A percentile compares a stretch with the other conserved stretches of the same genome.
phyloP scores from a whole-genome alignment of 345 rosid genomes.

The Syzygium aqueum region DNA sequence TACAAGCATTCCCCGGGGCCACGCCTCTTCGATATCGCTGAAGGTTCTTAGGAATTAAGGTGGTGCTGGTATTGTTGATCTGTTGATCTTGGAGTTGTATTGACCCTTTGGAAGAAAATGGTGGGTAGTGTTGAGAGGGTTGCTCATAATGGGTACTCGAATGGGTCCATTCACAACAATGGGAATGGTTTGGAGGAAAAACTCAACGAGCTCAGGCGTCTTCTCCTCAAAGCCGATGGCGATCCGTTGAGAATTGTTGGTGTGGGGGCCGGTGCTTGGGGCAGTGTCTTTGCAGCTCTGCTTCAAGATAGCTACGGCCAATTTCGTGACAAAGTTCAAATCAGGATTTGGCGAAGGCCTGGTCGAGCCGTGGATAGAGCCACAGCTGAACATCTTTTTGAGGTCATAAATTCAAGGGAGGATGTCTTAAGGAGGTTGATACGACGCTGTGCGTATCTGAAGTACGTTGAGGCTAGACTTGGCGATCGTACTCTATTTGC shows the following conservation, averaged over 20 bases:
- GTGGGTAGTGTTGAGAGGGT: constrained; percentile 39
- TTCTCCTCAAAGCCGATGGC: constrained; percentile 44
- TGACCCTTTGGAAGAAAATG: constrained; percentile 26
- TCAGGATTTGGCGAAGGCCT: constrained; percentile 75
- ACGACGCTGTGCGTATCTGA: constrained; percentile 69
- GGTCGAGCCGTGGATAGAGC: constrained; percentile 58
- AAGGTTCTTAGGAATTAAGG: background rate
- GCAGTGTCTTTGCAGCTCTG: constrained; percentile 74
- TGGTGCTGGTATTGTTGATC: constrained; percentile 2
- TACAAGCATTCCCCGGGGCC: background rate
- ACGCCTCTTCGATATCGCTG: background rate
- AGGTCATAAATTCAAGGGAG: constrained; percentile 77
- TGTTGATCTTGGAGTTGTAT: constrained; percentile 4
- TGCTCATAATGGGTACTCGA: constrained; percentile 12
- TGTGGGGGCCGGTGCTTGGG: constrained; percentile 89
- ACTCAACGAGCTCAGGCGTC: constrained; percentile 49
- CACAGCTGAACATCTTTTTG: constrained; percentile 70
- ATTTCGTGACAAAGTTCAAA: constrained; percentile 57
- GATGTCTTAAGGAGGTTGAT: constrained; percentile 68
- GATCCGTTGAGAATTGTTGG: constrained; percentile 74
- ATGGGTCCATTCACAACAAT: constrained; percentile 33
- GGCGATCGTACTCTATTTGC: constrained; percentile 70
- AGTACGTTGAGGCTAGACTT: constrained; percentile 72
- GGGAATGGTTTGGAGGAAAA: constrained; percentile 53
- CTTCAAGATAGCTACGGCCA: constrained; percentile 66